phyloP scores from a whole-genome alignment of 148 eudicot species.

The Cornus suecica region DNA sequence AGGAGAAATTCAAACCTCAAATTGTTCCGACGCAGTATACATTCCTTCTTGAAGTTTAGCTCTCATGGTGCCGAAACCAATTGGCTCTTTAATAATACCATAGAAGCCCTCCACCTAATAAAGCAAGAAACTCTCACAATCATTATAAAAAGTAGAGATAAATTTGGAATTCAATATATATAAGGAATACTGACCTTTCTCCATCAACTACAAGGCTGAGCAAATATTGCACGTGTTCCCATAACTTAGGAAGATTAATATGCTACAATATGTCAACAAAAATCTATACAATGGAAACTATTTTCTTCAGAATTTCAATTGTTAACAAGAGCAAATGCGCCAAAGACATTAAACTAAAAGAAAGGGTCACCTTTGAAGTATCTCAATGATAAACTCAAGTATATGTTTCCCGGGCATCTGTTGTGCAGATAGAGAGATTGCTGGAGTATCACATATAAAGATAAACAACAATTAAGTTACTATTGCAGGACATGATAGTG shows the following conservation, averaged over 20 bases:
- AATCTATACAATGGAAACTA: background rate
- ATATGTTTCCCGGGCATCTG: constrained; percentile 9
- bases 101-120: constrained; percentile 24
- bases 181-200: constrained; percentile 7
- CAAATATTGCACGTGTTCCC: constrained; percentile 17
- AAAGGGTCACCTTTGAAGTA: constrained; percentile 15
- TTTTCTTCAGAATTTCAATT: background rate
- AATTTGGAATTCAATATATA: background rate
- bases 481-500: background rate
- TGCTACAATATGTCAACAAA: background rate
- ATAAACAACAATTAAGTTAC: background rate
- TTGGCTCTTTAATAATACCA: constrained; percentile 29
- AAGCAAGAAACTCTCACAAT: background rate
- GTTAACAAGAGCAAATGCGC: background rate
- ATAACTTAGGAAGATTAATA: background rate
- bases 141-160: background rate
- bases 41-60: constrained; percentile 28
- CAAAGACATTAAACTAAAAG: background rate
- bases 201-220: constrained; percentile 18
- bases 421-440: background rate
- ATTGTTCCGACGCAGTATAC: constrained; percentile 23
- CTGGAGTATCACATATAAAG: background rate
- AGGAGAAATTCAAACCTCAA: constrained; percentile 20
- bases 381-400: constrained; percentile 16
- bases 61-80: constrained; percentile 43